phyloP scores from a whole-genome alignment of 1,284 basidiomycete genomes.

The Rhodotorula glutinis region DNA sequence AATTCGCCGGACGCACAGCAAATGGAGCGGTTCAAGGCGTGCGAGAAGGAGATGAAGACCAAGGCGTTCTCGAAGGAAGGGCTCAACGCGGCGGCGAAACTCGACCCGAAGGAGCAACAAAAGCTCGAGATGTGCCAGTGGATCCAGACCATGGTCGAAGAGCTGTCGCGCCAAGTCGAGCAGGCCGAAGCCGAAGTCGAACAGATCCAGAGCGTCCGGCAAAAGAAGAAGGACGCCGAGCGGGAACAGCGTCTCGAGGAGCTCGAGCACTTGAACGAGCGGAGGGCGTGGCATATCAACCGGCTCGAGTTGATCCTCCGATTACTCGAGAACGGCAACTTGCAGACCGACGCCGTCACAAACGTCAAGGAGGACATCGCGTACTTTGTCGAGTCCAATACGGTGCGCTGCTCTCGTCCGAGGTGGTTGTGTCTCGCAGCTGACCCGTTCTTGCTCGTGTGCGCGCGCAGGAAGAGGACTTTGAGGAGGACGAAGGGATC shows the following conservation, averaged over 20 bases:
- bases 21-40: conserved; percentile 99
- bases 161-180: conserved; percentile 89
- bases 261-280: conserved; percentile 86
- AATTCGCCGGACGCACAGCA: conserved; percentile 60
- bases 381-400: conserved; percentile 96
- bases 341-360: conserved; percentile 75
- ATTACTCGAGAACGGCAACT: conserved; percentile 87
- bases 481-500: conserved; percentile 95
- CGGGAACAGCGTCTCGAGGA: conserved; percentile 69
- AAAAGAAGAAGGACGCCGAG: conserved; percentile 77
- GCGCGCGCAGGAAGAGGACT: conserved; percentile 80
- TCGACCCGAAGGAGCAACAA: conserved; percentile 96
- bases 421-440: not conserved
- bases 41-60: conserved; percentile 99
- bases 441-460: not conserved
- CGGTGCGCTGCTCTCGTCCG: conserved; percentile 59
- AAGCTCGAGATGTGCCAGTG: conserved; percentile 86
- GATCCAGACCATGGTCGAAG: conserved; percentile 84
- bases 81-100: conserved; percentile 84
- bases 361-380: conserved; percentile 89
- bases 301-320: conserved; percentile 91
- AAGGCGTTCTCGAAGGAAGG: conserved; percentile 99
- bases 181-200: conserved; percentile 94
- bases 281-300: conserved; percentile 91
- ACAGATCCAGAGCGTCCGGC: conserved; percentile 72